Conservation (phyloP, 805 yeast genomes). For the Dipodascus geniculatus region DNA sequence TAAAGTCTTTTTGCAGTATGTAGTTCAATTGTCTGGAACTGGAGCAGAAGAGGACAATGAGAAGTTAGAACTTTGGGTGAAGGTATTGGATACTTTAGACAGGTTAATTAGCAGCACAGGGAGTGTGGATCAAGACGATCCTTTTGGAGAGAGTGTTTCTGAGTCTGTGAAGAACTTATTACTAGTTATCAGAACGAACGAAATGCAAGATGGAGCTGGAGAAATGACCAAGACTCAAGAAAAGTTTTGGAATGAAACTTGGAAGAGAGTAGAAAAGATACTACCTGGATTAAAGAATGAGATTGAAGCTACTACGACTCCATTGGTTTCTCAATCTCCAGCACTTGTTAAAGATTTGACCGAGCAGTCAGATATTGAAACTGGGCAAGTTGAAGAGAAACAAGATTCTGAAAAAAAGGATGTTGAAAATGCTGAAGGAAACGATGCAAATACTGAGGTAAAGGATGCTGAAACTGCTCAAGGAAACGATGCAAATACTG, state of each 20-base stretch:
- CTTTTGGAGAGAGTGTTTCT: conserved; percentile 27
- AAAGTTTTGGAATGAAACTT: conserved; percentile 28
- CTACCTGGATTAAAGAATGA: conserved; percentile 25
- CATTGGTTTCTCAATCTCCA: conserved; percentile 1
- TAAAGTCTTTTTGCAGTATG: conserved; percentile 45
- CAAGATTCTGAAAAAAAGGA: too few relatives aligned
- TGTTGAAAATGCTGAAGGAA: neutral
- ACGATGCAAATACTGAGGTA: neutral
- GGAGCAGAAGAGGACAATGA: conserved; percentile 12
- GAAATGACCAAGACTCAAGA: conserved; percentile 4
- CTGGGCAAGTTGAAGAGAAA: neutral
- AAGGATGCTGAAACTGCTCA: neutral
- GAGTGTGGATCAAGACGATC: conserved; percentile 18
- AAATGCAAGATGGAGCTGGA: neutral
- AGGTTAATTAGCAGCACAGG: conserved; percentile 27
- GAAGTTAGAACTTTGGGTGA: conserved; percentile 25
- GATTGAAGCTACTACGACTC: conserved; percentile 5
- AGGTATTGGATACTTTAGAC: conserved; percentile 28
- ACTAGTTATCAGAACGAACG: conserved; percentile 21
- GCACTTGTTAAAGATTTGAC: too few relatives aligned
- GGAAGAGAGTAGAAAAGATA: conserved; percentile 26
- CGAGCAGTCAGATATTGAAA: neutral
- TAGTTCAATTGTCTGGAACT: conserved; percentile 21
- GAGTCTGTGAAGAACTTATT: conserved; percentile 32
- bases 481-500: neutral